These are phyloP conservation scores for Ganoderma lingzhi DNA, from an alignment of 1,284 basidiomycete species.

Conservation along the genomic window DNA sequence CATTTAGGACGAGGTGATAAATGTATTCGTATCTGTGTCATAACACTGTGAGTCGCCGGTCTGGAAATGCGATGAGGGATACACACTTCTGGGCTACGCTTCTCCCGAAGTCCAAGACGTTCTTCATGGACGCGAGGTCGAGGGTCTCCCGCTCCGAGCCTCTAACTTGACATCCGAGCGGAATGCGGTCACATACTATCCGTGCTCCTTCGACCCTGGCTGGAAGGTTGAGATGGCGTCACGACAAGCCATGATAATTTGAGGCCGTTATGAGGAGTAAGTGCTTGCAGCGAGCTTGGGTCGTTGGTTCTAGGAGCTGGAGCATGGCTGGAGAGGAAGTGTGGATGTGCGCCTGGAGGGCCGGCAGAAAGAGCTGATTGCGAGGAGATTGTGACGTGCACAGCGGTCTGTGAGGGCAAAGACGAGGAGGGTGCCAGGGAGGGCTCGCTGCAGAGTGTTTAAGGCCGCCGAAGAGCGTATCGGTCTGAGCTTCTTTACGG, in stretches of 20 bases:
- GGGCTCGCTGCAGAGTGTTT: too few species aligned
- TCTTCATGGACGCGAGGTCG: constrained; percentile 72
- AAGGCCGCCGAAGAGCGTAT: too few species aligned
- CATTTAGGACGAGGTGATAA: constrained; percentile 86
- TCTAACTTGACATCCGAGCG: constrained; percentile 68
- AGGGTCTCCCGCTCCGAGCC: constrained; percentile 65
- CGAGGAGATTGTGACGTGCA: too few species aligned
- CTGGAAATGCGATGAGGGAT: neutral
- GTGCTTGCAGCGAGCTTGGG: neutral
- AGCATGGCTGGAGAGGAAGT: constrained; percentile 38
- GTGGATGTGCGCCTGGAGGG: constrained; percentile 61
- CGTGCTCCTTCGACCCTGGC: constrained; percentile 48
- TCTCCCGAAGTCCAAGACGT: constrained; percentile 71
- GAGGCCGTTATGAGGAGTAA: constrained; percentile 49
- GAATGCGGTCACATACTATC: constrained; percentile 66
- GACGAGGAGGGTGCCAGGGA: too few species aligned
- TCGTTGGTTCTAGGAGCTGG: neutral
- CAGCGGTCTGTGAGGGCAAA: too few species aligned
- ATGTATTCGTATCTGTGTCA: constrained; percentile 77
- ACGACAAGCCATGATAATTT: constrained; percentile 87
- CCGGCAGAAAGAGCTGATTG: constrained; percentile 67
- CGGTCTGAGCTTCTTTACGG: too few species aligned
- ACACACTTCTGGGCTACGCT: constrained; percentile 64
- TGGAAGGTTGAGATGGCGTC: constrained; percentile 55
- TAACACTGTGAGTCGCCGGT: neutral